These are phyloP conservation scores for Candida sp. DNA, from an alignment of 1,139 yeast species.

Conservation along the genomic window DNA sequence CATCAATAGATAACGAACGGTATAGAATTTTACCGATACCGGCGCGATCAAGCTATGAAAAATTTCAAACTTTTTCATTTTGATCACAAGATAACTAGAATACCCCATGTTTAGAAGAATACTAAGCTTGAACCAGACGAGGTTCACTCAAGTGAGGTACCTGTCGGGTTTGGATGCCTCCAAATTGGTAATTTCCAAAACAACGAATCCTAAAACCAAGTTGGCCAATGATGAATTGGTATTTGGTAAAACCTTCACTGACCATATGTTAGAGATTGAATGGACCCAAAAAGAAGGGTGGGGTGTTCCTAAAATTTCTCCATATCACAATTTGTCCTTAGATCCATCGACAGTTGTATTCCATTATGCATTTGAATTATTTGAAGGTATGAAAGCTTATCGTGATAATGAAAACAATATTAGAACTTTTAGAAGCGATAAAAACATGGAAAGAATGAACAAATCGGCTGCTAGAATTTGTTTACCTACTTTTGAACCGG, in stretches of 20 bases:
- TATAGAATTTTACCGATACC: neutral
- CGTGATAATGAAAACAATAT: conserved; percentile 63
- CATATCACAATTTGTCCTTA: conserved; percentile 69
- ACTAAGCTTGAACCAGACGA: neutral
- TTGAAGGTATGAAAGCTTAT: conserved; percentile 97
- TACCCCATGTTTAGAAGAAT: neutral
- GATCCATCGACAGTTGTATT: conserved; percentile 90
- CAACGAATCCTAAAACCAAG: conserved; percentile 58
- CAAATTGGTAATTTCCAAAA: conserved; percentile 56
- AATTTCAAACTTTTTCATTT: neutral
- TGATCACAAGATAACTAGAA: neutral
- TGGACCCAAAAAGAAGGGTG: conserved; percentile 82
- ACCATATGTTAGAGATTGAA: conserved; percentile 87
- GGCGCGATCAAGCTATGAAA: neutral
- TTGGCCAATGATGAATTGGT: conserved; percentile 73
- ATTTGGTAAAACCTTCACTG: conserved; percentile 84
- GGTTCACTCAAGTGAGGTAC: neutral
- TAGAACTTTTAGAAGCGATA: conserved; percentile 86
- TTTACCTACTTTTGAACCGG: conserved; percentile 79
- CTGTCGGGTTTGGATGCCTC: conserved; percentile 55
- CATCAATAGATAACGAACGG: neutral
- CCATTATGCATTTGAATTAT: conserved; percentile 93
- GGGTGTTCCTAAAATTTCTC: conserved; percentile 81
- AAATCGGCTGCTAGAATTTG: conserved; percentile 83
- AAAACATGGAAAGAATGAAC: conserved; percentile 90